phyloP scores from a whole-genome alignment of 2,329 filamentous ascomycete species.

The Dichotomopilus funicola region DNA sequence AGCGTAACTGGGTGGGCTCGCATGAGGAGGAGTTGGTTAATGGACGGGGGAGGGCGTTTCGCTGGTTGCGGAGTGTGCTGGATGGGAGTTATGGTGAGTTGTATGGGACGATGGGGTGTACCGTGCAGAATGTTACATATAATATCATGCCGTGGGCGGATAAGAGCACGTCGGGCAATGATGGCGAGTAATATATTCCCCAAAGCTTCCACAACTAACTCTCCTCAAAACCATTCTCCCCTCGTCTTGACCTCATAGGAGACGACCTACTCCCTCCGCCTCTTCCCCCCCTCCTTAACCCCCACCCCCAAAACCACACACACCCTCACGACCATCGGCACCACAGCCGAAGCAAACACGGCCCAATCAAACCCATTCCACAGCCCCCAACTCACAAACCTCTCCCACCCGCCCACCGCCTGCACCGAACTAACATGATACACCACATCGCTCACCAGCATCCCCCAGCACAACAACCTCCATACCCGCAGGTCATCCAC shows the following conservation, averaged over 20 bases:
- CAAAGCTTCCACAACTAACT: too few relatives aligned
- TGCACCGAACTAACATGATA: slow-evolving; percentile 28
- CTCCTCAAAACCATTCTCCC: too few relatives aligned
- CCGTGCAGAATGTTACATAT: slow-evolving; percentile 16
- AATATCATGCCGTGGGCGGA: too few relatives aligned
- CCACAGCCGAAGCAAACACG: slow-evolving; percentile 24
- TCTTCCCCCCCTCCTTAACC: slow-evolving; percentile 4
- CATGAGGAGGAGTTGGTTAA: slow-evolving; percentile 31
- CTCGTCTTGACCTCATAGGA: not conserved
- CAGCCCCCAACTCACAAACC: slow-evolving; percentile 19
- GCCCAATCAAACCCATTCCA: slow-evolving; percentile 30
- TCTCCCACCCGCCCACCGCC: slow-evolving; percentile 31
- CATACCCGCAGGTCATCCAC: slow-evolving; percentile 31
- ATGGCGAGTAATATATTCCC: too few relatives aligned
- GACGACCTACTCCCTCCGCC: not conserved
- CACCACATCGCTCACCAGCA: slow-evolving; percentile 31
- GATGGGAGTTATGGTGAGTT: slow-evolving; percentile 14
- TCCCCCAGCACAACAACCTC: slow-evolving; percentile 30
- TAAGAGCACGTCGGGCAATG: too few relatives aligned
- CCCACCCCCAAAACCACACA: slow-evolving; percentile 28
- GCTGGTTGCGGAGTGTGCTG: slow-evolving; percentile 20
- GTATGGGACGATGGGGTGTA: slow-evolving; percentile 16
- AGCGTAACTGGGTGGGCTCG: slow-evolving; percentile 36
- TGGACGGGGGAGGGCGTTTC: slow-evolving; percentile 20
- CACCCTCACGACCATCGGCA: slow-evolving; percentile 27